Percentiles rank a stretch among this genome's conserved stretches.
Conservation (phyloP, 345 rosid species). For the Odontarrhena argentea region DNA sequence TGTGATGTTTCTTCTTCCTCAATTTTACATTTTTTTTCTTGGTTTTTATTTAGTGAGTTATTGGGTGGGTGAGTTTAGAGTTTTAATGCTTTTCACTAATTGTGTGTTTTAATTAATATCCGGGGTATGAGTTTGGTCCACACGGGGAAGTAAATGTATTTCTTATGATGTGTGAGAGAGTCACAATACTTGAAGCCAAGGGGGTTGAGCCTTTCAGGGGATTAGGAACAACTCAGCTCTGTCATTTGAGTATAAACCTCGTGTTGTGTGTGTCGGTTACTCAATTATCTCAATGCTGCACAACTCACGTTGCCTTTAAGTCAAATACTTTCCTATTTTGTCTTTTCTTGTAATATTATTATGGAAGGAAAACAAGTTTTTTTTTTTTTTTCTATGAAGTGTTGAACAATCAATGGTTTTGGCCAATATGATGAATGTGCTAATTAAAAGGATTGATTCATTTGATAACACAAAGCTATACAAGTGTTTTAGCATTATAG, state of each 20-base stretch:
- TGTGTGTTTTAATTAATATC: not conserved
- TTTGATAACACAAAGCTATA: no score
- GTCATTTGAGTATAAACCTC: conserved; percentile 29
- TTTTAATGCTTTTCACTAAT: conserved; percentile 8
- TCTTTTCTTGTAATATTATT: not conserved
- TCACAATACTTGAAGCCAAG: conserved; percentile 23
- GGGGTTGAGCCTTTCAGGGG: conserved; percentile 32
- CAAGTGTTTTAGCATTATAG: no score
- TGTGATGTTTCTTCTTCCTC: conserved; percentile 35
- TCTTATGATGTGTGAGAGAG: not conserved
- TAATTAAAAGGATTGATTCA: no score
- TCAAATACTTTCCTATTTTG: conserved; percentile 16
- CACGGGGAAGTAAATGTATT: conserved; percentile 11
- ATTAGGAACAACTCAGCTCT: conserved; percentile 22
- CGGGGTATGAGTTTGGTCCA: conserved; percentile 6
- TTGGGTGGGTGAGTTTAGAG: conserved; percentile 30
- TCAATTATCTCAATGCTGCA: not conserved
- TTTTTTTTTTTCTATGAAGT: not conserved
- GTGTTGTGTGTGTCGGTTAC: conserved; percentile 38
- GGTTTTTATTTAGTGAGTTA: conserved; percentile 1
- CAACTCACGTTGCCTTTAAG: conserved; percentile 36
- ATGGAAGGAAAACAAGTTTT: not conserved
- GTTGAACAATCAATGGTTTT: not conserved
- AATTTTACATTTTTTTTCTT: not conserved
- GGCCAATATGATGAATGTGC: no score